phyloP scores from a whole-genome alignment of 2,329 filamentous ascomycete species.

The Conoideocrella luteorostrata region DNA sequence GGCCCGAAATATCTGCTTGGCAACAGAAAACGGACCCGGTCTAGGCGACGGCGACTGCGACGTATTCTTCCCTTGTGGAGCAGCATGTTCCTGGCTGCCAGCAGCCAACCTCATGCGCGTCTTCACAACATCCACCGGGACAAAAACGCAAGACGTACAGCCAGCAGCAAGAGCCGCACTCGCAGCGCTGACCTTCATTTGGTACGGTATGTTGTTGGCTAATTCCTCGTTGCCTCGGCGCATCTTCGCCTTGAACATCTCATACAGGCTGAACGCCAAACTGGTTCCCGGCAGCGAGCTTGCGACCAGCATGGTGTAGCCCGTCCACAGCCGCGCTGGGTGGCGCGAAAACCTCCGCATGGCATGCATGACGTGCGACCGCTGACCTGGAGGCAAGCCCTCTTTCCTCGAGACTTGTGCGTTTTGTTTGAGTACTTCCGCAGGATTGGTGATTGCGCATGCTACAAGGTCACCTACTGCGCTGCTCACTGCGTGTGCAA shows the following conservation, averaged over 20 bases:
- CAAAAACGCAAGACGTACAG: constrained; percentile 9
- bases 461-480: constrained; percentile 12
- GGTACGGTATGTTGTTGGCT: background rate
- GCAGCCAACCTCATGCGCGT: constrained; percentile 15
- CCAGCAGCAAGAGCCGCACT: constrained; percentile 12
- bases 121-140: constrained; percentile 15
- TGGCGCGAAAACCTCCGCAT: constrained; percentile 5
- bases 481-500: constrained; percentile 11
- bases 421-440: constrained; percentile 16
- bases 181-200: constrained; percentile 5
- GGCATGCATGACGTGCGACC: background rate
- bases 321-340: constrained; percentile 9
- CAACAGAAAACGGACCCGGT: background rate
- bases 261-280: constrained; percentile 10
- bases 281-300: constrained; percentile 9
- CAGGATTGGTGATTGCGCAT: constrained; percentile 14
- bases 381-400: background rate
- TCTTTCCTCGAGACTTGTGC: constrained; percentile 11
- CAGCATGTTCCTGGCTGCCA: background rate
- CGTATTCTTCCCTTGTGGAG: background rate
- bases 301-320: constrained; percentile 10
- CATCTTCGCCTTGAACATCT: constrained; percentile 7
- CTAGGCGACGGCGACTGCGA: background rate
- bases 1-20: constrained; percentile 2
- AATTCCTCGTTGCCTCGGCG: background rate